phyloP scores from a whole-genome alignment of 2,329 filamentous ascomycete species.

The Macrophomina tecta region DNA sequence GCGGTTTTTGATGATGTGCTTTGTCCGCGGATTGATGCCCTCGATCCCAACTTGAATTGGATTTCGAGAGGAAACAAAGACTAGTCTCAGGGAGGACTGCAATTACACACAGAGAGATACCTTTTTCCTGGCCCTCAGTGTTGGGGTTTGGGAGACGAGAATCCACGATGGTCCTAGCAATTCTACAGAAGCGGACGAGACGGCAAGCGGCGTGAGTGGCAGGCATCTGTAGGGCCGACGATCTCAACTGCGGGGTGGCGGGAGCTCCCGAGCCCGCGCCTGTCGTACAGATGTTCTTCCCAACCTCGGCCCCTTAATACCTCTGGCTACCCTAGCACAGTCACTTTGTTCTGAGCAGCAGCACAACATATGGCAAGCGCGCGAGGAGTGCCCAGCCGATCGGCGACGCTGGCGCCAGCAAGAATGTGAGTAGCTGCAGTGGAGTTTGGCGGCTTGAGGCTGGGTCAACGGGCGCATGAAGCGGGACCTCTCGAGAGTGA shows the following conservation, averaged over 20 bases:
- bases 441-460: slow-evolving; percentile 28
- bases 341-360: slow-evolving; percentile 14
- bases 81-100: slow-evolving; percentile 86
- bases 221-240: slow-evolving; percentile 10
- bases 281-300: slow-evolving; percentile 17
- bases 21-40: slow-evolving; percentile 72
- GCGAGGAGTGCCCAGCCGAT: slow-evolving; percentile 24
- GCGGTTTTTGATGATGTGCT: slow-evolving; percentile 96
- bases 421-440: slow-evolving; percentile 20
- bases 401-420: slow-evolving; percentile 29
- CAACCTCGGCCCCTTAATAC: not conserved
- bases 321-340: not conserved
- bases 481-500: slow-evolving; percentile 49
- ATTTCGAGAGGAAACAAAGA: slow-evolving; percentile 87
- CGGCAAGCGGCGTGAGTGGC: slow-evolving; percentile 27
- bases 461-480: slow-evolving; percentile 31
- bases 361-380: slow-evolving; percentile 11
- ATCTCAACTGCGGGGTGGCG: slow-evolving; percentile 19
- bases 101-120: slow-evolving; percentile 74
- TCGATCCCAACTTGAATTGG: slow-evolving; percentile 60
- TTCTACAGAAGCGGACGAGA: slow-evolving; percentile 40
- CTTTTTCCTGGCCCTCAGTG: slow-evolving; percentile 31
- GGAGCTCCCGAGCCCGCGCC: slow-evolving; percentile 20
- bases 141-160: slow-evolving; percentile 30
- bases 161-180: slow-evolving; percentile 30